Evolutionary conservation across 768 basidiomycete species (phyloP), one percentile per base, ranked within the genome.

Genomic region (Cytidiella melzeri): DNA sequence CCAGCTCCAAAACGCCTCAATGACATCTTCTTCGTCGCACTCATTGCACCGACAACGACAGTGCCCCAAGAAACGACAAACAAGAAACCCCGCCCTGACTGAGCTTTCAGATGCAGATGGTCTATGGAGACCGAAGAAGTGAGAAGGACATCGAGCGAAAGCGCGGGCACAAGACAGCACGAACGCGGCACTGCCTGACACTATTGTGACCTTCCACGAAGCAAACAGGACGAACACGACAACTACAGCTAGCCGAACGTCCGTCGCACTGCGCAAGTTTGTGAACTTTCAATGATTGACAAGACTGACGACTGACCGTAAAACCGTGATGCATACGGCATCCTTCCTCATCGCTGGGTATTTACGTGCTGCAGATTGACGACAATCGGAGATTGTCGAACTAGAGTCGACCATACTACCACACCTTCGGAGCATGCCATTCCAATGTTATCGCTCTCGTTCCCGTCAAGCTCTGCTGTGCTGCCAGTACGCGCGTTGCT

Each of bases 1-100:
- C 93, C 94, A 99, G 65, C 96, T 97, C 23, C 78, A 74, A 58
- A 97, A 99, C 0, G 95, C 92, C 62, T 99, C 96, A 34, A 83
- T 75, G n/a, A 93, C 79, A 0, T 95, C 94, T 41, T 83, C 80
- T 50, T 81, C 74, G 4, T 79, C 81, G 13, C 75, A 79, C 47
- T 87, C 83, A 51, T 80, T 73, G 41, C 73, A 71, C 12, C 83
- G 77, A 65, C 97, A 98, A 58, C 92, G 83, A 61, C 98, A 99
- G 61, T 97, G 83, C 73, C 95, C 92, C 58, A 96, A 68, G 63
- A 87, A 98, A 65, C 98, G 96, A 55, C 92, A 71, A 23, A 98
- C 96, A 34, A 97, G 69, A 71, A 87, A 96, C 65, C 93, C 64
- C 69, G 79, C 64, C 83, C 75, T 57, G 87, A 85, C 67, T 99